phyloP scores from a whole-genome alignment of 768 basidiomycete genomes.

The Rhodosporidiobolus odoratus region DNA sequence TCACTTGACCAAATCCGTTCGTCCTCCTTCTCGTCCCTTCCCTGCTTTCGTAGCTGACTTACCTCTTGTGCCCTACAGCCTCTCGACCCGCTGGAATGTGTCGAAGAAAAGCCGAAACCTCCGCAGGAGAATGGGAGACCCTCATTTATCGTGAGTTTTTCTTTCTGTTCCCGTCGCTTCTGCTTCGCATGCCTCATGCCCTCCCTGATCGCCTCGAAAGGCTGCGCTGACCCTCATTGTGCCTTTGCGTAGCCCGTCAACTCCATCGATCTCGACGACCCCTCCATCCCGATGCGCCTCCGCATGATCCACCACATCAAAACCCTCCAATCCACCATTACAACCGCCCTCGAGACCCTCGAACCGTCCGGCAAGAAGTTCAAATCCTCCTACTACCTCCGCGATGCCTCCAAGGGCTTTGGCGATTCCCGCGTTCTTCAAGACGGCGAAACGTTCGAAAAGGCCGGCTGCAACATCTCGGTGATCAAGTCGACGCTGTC shows the following conservation, averaged over 20 bases:
- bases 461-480: conserved; percentile 92
- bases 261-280: conserved; percentile 39
- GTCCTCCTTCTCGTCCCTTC: background rate
- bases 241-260: background rate
- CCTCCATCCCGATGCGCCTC: conserved; percentile 59
- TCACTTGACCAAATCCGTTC: conserved; percentile 4
- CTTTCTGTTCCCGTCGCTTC: background rate
- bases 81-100: conserved; percentile 1
- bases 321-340: conserved; percentile 71
- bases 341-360: conserved; percentile 66
- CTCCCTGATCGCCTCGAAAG: too few relatives aligned
- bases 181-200: too few relatives aligned
- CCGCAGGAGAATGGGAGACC: conserved; percentile 1
- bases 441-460: conserved; percentile 66
- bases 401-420: conserved; percentile 45
- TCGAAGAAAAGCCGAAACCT: background rate
- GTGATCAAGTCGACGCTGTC: conserved; percentile 83
- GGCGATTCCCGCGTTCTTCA: conserved; percentile 67
- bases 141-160: conserved; percentile 19
- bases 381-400: conserved; percentile 69
- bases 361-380: conserved; percentile 68
- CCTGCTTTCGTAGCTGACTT: background rate
- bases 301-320: conserved; percentile 72
- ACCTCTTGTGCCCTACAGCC: background rate
- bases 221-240: background rate